Evolutionary conservation across 345 rosid species (phyloP).

Genomic region (Leavenworthia alabamica): DNA sequence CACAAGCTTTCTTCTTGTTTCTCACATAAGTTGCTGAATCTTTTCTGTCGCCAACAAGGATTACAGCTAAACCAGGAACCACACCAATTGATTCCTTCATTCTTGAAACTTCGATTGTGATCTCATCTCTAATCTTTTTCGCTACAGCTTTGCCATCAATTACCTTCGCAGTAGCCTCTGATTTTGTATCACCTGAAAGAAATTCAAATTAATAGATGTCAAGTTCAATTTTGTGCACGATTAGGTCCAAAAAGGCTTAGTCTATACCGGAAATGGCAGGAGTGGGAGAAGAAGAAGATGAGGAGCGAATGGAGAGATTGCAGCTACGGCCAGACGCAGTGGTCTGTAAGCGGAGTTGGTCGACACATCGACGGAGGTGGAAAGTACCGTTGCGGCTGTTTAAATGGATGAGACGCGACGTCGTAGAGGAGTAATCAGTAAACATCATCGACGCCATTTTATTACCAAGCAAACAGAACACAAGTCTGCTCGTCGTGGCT

Average conservation of each 20-base stretch:
- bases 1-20: conserved; percentile 87
- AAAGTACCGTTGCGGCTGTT: conserved; percentile 9
- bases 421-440: conserved; percentile 40
- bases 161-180: conserved; percentile 44
- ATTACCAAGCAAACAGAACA: not conserved
- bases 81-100: conserved; percentile 70
- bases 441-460: conserved; percentile 41
- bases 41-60: conserved; percentile 74
- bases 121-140: conserved; percentile 61
- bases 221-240: not conserved
- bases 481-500: conserved; percentile 22
- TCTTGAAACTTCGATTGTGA: conserved; percentile 51
- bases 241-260: not conserved
- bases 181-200: conserved; percentile 29
- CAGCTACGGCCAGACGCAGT: conserved; percentile 8
- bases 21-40: conserved; percentile 82
- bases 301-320: conserved; percentile 23
- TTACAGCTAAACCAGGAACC: conserved; percentile 78
- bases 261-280: conserved; percentile 26
- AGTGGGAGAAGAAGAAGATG: conserved; percentile 25
- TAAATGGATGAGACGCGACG: conserved; percentile 37
- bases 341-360: conserved; percentile 26
- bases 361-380: conserved; percentile 27
- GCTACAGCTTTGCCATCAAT: conserved; percentile 79
- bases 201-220: not conserved